phyloP scores from a whole-genome alignment of 148 eudicot genomes.

The Pharnaceum exiguum region DNA sequence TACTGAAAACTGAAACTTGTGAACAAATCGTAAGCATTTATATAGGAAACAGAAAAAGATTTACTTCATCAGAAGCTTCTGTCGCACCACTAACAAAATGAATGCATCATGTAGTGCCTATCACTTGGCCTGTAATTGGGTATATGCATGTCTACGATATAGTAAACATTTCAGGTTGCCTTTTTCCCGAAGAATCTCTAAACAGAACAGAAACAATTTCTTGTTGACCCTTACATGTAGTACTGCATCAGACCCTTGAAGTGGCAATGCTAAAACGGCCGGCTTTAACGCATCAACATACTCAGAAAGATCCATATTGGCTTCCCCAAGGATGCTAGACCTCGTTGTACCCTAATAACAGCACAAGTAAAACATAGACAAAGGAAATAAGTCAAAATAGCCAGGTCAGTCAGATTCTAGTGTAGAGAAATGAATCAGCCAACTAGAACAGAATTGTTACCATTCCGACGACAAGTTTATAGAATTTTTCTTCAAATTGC shows the following conservation, averaged over 20 bases:
- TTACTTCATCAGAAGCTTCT: no score
- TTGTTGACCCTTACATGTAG: constrained; percentile 61
- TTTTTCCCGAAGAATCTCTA: not conserved
- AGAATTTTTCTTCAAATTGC: constrained; percentile 84
- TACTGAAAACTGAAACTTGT: no score
- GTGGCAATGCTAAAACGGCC: constrained; percentile 59
- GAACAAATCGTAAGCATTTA: no score
- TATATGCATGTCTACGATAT: no score
- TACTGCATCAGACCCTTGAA: constrained; percentile 78
- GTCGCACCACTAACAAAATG: no score
- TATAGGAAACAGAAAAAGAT: no score
- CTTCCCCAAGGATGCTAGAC: constrained; percentile 93
- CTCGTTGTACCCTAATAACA: constrained; percentile 80
- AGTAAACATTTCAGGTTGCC: no score
- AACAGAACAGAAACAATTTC: not conserved
- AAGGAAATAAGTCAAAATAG: not conserved
- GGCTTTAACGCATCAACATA: constrained; percentile 87
- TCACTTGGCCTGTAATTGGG: no score
- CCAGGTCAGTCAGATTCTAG: not conserved
- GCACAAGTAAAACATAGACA: not conserved
- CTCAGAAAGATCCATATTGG: constrained; percentile 86
- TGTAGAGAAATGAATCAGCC: not conserved
- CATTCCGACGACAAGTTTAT: constrained; percentile 91
- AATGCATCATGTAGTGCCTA: no score
- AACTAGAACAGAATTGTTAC: constrained; percentile 27